phyloP scores from a whole-genome alignment of 2,329 filamentous ascomycete species.

The Aspergillus pseudoviridinutans region DNA sequence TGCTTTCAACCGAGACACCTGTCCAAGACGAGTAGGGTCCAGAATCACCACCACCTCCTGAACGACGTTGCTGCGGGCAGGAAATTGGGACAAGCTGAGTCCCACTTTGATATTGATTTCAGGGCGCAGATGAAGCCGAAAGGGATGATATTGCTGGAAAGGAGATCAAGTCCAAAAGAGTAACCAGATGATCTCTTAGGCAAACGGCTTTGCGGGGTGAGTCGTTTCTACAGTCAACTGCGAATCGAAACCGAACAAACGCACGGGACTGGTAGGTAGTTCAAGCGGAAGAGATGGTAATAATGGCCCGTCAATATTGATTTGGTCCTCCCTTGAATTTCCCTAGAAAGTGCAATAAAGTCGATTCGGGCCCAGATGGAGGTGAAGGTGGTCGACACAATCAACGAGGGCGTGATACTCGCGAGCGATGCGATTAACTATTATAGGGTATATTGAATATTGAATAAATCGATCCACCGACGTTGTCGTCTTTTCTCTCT shows the following conservation, averaged over 20 bases:
- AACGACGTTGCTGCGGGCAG: conserved; percentile 5
- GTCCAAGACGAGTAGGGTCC: conserved; percentile 18
- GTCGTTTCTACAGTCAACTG: conserved; percentile 12
- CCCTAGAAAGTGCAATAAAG: not conserved
- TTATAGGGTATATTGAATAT: conserved; percentile 11
- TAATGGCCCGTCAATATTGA: conserved; percentile 2
- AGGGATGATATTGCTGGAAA: conserved; percentile 3
- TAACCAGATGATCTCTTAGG: conserved; percentile 13
- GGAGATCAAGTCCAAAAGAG: conserved; percentile 1
- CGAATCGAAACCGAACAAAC: conserved; percentile 15
- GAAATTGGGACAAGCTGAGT: conserved; percentile 9
- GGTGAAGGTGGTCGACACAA: conserved; percentile 16
- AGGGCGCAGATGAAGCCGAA: not conserved
- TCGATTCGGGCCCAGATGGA: conserved; percentile 4
- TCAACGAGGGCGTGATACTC: conserved; percentile 15
- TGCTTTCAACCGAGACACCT: conserved; percentile 25
- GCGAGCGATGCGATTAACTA: conserved; percentile 13
- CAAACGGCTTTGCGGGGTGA: conserved; percentile 1
- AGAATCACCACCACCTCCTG: conserved; percentile 7
- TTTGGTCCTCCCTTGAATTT: not conserved
- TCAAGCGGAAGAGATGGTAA: conserved; percentile 8
- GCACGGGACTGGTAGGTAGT: conserved; percentile 6
- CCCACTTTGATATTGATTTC: conserved; percentile 9
- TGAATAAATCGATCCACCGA: not conserved
- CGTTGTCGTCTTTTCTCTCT: conserved; percentile 2